Conservation (phyloP, 768 basidiomycete species). For the Tulasnella sp. region DNA sequence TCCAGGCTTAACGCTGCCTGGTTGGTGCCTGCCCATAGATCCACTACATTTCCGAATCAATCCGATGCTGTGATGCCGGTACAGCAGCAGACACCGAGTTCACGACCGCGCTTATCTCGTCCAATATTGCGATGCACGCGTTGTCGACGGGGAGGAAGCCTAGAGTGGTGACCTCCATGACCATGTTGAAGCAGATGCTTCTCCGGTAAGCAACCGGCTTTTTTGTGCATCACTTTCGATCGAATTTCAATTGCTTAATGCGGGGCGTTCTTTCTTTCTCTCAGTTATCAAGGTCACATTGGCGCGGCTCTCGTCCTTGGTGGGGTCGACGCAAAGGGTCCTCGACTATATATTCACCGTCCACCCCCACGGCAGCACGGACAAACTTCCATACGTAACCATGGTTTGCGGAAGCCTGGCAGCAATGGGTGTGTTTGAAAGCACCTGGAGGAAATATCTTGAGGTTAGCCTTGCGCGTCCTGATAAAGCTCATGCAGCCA, state of each 20-base stretch:
- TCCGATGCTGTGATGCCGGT: slow-evolving; percentile 96
- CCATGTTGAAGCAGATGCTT: slow-evolving; percentile 94
- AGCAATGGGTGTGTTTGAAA: slow-evolving; percentile 98
- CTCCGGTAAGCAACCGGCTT: slow-evolving; percentile 51
- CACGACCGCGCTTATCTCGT: slow-evolving; percentile 87
- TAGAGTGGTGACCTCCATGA: slow-evolving; percentile 95
- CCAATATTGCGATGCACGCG: slow-evolving; percentile 89
- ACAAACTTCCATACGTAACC: slow-evolving; percentile 96
- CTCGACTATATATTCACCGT: slow-evolving; percentile 96
- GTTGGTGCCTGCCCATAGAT: slow-evolving; percentile 47
- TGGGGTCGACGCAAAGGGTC: slow-evolving; percentile 86
- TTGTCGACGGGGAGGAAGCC: slow-evolving; percentile 88
- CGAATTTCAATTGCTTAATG: neutral
- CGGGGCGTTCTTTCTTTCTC: neutral
- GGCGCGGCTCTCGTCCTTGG: slow-evolving; percentile 95
- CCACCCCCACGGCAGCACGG: slow-evolving; percentile 93
- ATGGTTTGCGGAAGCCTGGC: slow-evolving; percentile 97
- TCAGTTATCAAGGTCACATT: slow-evolving; percentile 87
- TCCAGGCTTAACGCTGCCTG: no score
- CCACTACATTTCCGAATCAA: slow-evolving; percentile 91
- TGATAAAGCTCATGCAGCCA: neutral
- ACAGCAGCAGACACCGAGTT: slow-evolving; percentile 98
- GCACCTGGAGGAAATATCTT: slow-evolving; percentile 72
- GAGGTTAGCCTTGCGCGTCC: slow-evolving; percentile 42
- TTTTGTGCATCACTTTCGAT: no score